Evolutionary conservation across 208 protist genomes (phyloP).

Genomic region (Leptomonas pyrrhocoris): DNA sequence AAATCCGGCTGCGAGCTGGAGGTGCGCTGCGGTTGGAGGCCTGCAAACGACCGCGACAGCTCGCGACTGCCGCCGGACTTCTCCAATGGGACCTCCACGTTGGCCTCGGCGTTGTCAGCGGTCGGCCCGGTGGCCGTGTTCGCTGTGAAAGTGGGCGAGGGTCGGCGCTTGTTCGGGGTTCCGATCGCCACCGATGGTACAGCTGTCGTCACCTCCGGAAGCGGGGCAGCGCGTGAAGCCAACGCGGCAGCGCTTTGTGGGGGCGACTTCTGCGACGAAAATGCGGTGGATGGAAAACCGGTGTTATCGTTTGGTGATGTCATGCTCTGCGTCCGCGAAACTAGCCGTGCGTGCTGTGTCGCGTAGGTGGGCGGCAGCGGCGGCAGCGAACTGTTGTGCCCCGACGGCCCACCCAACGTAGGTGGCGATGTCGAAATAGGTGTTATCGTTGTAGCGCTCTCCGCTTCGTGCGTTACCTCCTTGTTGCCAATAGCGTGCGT

Average conservation of each 20-base stretch:
- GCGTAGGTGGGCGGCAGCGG: constrained; percentile 7
- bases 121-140: background rate
- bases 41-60: constrained; percentile 19
- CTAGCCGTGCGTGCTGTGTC: background rate
- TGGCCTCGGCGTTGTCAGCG: background rate
- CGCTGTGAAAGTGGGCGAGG: background rate
- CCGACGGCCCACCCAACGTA: background rate
- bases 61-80: constrained; percentile 11
- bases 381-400: background rate
- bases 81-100: constrained; percentile 4
- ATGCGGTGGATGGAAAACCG: background rate
- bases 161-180: constrained; percentile 10
- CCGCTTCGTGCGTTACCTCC: background rate
- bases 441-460: background rate
- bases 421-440: background rate
- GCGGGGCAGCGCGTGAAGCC: background rate
- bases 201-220: background rate
- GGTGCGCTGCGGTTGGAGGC: constrained; percentile 4
- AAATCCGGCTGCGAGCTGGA: constrained; percentile 2
- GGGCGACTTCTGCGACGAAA: background rate
- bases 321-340: background rate
- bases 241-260: background rate
- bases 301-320: background rate
- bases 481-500: background rate
- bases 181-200: background rate